Evolutionary conservation across 1,284 basidiomycete genomes (phyloP), one percentile per base, ranked within the genome.

Genomic region (Macrocybe sp.): DNA sequence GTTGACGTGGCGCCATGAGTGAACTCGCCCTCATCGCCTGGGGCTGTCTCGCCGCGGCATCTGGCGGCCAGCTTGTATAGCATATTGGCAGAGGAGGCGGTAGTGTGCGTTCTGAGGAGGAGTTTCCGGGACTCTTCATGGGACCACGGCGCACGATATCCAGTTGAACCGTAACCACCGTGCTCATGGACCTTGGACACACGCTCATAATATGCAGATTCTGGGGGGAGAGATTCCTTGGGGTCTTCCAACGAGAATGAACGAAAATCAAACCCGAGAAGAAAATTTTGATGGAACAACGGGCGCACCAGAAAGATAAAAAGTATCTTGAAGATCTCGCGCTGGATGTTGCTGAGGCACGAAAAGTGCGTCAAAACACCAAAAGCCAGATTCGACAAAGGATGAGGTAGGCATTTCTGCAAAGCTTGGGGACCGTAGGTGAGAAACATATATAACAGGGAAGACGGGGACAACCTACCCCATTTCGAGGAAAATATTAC

Each of bases 271-370:
- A 22, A 38, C 35, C n/a, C 31, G 44, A 28, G 12, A 46, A 54
- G 29, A 54, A 47, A 37, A n/a, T 29, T 42, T 28, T 12, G 6
- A 16, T 30, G 31, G n/a, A 33, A 48, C 2, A 6, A 11, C 4
- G 34, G 39, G 58, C 63, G 51, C 59, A 84, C 92, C 90, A 53
- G 95, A 97, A 44, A 99, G 79, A 68, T 99, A 99, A 79, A 99
- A 99, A 6, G 97, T 99, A 64, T 99, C 97, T 69, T 99, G 97
- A 44, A 98, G 68, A 59, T 99, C 97, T 64, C 97, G 85, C 28
- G 97, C 97, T 12, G 97, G 96, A 71, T 99, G 97, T 70, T 99
- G 96, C 64, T 99, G 97, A 1, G 97, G 97, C 0, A 99, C 97
- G 65, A 97, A 99, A 55, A 99, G 79, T 7, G 95, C 86, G 66